Base-by-base conservation (phyloP, 176 grass and related monocot species). In the Avena eriantha region DNA sequence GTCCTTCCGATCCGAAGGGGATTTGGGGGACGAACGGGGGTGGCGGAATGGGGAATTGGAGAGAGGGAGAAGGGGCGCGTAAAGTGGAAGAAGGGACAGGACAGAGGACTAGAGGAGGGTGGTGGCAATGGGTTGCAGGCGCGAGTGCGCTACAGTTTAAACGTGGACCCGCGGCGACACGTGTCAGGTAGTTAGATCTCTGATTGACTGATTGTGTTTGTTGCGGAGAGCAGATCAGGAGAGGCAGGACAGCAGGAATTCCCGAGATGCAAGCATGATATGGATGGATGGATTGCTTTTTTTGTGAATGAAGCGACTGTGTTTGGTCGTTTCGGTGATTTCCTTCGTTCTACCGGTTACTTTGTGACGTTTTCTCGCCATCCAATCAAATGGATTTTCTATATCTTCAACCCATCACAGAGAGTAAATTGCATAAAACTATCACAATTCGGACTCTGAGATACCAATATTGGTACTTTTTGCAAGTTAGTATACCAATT, bases 71-170 rank as follows among this genome's bases (percentile, higher is more conserved):
- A n/a, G 17, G 17, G 45, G 76, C 39, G 80, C 49, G 81, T 80
- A 78, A 49, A 80, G 39, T 69, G 61, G 51, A 61, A 39, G 72
- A 58, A 15, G 33, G 71, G 29, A 29, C 29, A 29, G 29, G 2
- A 2, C 1, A 29, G 29, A 29, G 29, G 29, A 29, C 29, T 29
- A 50, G 47, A 10, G 29, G 14, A 46, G 14, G 23, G 60, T 16
- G 67, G 33, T 63, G 75, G 84, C 84, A 14, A 14, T 53, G 50
- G 45, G 45, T 47, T 18, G 56, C 77, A n/a, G 36, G 67, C 18
- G 57, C 35, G 14, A 64, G 78, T 18, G 80, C 47, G 89, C 45
- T 68, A 90, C 89, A 51, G 46, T 91, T 91, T 85, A 69, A 91
- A 85, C 41, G 70, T 51, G 31, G 76, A 58, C 36, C 8, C 18